Percentiles rank a stretch among this genome's conserved stretches.
Conservation (phyloP, 495 filamentous ascomycete genomes). For the Xylaria acuta region DNA sequence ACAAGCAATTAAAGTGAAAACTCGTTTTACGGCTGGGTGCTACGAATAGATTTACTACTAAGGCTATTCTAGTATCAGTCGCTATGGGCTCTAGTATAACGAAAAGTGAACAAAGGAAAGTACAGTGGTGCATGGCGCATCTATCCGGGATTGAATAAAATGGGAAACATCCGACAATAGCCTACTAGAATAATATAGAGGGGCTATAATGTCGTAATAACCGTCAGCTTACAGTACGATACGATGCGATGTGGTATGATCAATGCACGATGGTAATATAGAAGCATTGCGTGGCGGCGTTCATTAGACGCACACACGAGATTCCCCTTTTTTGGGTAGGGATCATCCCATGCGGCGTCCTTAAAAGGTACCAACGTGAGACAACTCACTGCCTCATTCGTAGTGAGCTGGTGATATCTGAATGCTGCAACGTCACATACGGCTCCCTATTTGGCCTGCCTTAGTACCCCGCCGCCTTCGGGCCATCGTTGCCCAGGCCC, state of each 20-base stretch:
- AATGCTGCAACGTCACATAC: conserved; percentile 10
- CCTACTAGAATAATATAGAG: not conserved
- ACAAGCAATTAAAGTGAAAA: not conserved
- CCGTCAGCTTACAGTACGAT: conserved; percentile 15
- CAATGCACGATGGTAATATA: conserved; percentile 16
- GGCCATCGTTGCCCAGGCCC: not conserved
- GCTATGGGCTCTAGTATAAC: not conserved
- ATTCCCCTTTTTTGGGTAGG: not conserved
- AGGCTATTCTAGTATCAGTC: not conserved
- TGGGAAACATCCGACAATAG: not conserved
- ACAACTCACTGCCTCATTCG: conserved; percentile 16
- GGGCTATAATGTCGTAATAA: not conserved
- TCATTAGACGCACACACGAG: not conserved
- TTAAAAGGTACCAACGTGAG: not conserved
- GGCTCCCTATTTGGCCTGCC: not conserved
- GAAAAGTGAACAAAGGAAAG: not conserved
- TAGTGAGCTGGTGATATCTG: not conserved
- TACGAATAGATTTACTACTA: not conserved
- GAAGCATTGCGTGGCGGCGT: conserved; percentile 13
- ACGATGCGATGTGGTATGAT: conserved; percentile 12
- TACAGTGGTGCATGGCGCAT: not conserved
- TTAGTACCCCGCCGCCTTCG: conserved; percentile 9
- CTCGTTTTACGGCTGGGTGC: not conserved
- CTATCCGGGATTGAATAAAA: not conserved
- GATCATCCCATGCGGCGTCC: not conserved